These are phyloP conservation scores for Lachancea sp. DNA, from an alignment of 805 yeast species.

Conservation along the genomic window DNA sequence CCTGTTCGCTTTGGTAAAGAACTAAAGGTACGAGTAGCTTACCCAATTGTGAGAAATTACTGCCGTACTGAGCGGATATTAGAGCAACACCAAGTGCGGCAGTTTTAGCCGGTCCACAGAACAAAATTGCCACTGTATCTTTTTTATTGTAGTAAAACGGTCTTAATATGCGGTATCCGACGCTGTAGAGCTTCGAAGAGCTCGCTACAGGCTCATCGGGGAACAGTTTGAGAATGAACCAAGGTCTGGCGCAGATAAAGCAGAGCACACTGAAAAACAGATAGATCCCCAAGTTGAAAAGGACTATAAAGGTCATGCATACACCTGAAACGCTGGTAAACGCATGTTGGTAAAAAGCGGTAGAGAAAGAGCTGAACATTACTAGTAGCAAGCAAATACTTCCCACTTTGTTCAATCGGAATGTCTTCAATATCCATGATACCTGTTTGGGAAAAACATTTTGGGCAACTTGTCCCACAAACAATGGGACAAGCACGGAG, in stretches of 20 bases:
- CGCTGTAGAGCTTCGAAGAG: slow-evolving; percentile 41
- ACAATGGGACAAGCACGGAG: slow-evolving; percentile 74
- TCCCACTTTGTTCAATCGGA: slow-evolving; percentile 65
- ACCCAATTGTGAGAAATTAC: slow-evolving; percentile 54
- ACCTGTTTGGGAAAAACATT: slow-evolving; percentile 60
- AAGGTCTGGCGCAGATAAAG: slow-evolving; percentile 55
- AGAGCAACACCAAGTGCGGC: slow-evolving; percentile 88
- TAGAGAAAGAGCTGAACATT: slow-evolving; percentile 74
- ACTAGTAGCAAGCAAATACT: slow-evolving; percentile 71
- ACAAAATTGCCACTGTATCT: slow-evolving; percentile 73
- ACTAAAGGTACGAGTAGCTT: slow-evolving; percentile 77
- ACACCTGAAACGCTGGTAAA: slow-evolving; percentile 63
- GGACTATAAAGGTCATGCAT: slow-evolving; percentile 69
- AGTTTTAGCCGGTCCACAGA: slow-evolving; percentile 90
- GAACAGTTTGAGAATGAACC: slow-evolving; percentile 41
- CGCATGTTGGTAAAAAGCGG: slow-evolving; percentile 79
- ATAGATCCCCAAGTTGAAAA: slow-evolving; percentile 77
- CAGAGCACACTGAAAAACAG: slow-evolving; percentile 66
- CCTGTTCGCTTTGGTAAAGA: slow-evolving; percentile 82
- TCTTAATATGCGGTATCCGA: slow-evolving; percentile 34
- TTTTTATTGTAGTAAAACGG: slow-evolving; percentile 67
- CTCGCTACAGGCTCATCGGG: slow-evolving; percentile 41
- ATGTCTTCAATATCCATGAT: slow-evolving; percentile 51
- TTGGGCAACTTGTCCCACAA: slow-evolving; percentile 83
- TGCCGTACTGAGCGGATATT: slow-evolving; percentile 73